A percentile compares a stretch with the other conserved stretches of the same genome.
phyloP scores from a whole-genome alignment of 2,329 filamentous ascomycete genomes.

The Colletotrichum australisinense region DNA sequence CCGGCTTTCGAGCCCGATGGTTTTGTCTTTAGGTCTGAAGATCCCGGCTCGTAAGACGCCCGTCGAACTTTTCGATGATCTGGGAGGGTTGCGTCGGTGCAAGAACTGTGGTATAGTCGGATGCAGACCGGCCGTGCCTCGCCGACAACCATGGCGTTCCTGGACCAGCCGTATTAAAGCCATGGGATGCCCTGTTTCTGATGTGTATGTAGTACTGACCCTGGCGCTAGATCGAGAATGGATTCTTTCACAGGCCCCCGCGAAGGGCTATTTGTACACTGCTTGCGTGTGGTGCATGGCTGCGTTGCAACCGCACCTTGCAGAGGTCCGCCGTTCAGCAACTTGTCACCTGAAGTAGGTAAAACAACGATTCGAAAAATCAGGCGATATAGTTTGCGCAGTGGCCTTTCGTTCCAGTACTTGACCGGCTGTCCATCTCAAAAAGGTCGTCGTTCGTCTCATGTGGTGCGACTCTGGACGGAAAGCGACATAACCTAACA shows the following conservation, averaged over 20 bases:
- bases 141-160: too few relatives aligned
- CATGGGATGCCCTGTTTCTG: neutral
- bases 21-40: neutral
- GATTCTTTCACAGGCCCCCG: too few relatives aligned
- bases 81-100: slow-evolving; percentile 9
- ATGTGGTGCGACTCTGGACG: slow-evolving; percentile 14
- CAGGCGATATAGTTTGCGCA: slow-evolving; percentile 5
- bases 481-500: neutral
- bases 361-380: neutral
- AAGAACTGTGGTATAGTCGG: neutral
- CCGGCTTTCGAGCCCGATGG: neutral
- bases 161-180: too few relatives aligned
- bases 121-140: neutral
- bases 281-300: slow-evolving; percentile 7
- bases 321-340: slow-evolving; percentile 1
- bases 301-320: slow-evolving; percentile 4
- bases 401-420: neutral
- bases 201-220: neutral
- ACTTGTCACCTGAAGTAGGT: neutral
- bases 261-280: neutral
- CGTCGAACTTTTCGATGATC: neutral
- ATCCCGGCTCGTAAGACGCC: neutral
- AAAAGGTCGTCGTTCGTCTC: slow-evolving; percentile 15
- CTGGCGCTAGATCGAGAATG: neutral
- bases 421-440: neutral